Evolutionary conservation across 495 filamentous ascomycete species (phyloP).

Genomic region (Hypomontagnella monticulosa): DNA sequence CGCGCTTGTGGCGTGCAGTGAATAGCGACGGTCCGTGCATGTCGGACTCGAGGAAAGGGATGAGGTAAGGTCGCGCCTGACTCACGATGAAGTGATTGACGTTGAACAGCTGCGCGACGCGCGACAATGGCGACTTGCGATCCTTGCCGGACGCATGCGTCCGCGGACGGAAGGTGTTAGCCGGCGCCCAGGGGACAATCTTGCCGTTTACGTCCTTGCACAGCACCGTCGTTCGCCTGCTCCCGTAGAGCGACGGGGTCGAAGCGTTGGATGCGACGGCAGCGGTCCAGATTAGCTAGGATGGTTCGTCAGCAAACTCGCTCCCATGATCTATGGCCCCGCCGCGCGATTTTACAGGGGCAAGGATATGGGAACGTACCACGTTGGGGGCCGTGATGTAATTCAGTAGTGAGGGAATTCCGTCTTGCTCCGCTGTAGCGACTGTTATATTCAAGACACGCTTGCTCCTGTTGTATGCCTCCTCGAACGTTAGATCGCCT

Average conservation of each 20-base stretch:
- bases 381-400: slow-evolving; percentile 96
- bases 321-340: neutral
- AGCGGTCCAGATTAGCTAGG: slow-evolving; percentile 87
- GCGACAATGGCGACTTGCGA: slow-evolving; percentile 79
- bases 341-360: neutral
- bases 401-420: slow-evolving; percentile 86
- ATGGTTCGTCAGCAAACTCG: slow-evolving; percentile 21
- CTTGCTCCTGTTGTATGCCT: slow-evolving; percentile 87
- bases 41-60: slow-evolving; percentile 86
- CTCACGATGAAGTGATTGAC: slow-evolving; percentile 88
- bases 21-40: slow-evolving; percentile 75
- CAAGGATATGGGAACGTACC: slow-evolving; percentile 60
- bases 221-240: slow-evolving; percentile 70
- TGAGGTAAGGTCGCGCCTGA: slow-evolving; percentile 79
- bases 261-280: slow-evolving; percentile 92
- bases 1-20: slow-evolving; percentile 65
- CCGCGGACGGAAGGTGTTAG: slow-evolving; percentile 75
- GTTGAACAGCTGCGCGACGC: slow-evolving; percentile 93
- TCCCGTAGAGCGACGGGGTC: slow-evolving; percentile 68
- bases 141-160: slow-evolving; percentile 74
- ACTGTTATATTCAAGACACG: slow-evolving; percentile 93
- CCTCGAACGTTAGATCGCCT: slow-evolving; percentile 92
- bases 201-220: slow-evolving; percentile 84
- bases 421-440: slow-evolving; percentile 74
- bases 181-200: slow-evolving; percentile 81